phyloP scores from a whole-genome alignment of 1,284 basidiomycete species.

The Malassezia arunalokei region DNA sequence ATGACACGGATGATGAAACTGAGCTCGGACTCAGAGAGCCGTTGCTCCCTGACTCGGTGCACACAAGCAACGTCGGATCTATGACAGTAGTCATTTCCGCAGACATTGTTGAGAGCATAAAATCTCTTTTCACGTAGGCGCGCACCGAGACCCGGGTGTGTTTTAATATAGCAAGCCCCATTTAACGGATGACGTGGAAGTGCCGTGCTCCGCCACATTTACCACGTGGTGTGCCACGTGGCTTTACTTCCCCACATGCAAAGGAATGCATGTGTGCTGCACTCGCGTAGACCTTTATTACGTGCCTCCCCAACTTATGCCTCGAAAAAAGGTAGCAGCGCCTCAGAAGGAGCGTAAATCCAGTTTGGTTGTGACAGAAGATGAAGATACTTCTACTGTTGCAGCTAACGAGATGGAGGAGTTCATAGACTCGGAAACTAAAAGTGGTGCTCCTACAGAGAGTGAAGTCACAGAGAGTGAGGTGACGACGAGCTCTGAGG shows the following conservation, averaged over 20 bases:
- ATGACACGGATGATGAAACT: not conserved
- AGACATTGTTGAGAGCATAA: not conserved
- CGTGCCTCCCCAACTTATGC: not conserved
- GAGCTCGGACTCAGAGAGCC: constrained; percentile 1
- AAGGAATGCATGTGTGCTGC: not conserved
- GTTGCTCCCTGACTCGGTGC: constrained; percentile 1
- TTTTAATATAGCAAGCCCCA: no score
- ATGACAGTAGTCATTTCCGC: not conserved
- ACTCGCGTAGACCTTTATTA: not conserved
- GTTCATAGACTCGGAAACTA: constrained; percentile 5
- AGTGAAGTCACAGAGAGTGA: constrained; percentile 1
- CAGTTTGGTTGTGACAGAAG: constrained; percentile 10
- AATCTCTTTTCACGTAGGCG: not conserved
- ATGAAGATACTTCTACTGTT: constrained; percentile 2
- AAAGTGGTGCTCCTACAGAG: not conserved
- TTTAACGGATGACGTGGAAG: not conserved
- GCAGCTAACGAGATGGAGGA: constrained; percentile 4
- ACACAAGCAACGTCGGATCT: constrained; percentile 11
- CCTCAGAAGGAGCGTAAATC: not conserved
- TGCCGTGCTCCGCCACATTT: not conserved
- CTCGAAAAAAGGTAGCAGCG: not conserved
- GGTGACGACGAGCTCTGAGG: not conserved
- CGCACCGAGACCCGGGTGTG: not conserved
- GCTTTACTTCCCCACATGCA: constrained; percentile 1
- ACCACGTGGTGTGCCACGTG: constrained; percentile 8